phyloP scores from a whole-genome alignment of 257 asterid genomes.

The Solanum virginianum region DNA sequence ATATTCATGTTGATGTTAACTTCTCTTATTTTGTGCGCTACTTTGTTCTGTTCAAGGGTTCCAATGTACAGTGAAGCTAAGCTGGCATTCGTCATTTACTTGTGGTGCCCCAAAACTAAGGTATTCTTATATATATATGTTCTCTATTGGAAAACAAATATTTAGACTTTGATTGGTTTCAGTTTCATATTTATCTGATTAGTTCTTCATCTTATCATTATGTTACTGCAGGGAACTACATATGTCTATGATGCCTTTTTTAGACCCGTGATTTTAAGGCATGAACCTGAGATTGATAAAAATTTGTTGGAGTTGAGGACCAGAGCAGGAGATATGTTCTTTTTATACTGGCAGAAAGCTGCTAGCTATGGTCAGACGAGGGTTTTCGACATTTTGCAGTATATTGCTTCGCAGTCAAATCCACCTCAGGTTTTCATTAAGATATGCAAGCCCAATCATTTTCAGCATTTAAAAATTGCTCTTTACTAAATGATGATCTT shows the following conservation, averaged over 20 bases:
- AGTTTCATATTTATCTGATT: not conserved
- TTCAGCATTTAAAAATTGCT: not conserved
- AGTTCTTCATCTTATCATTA: not conserved
- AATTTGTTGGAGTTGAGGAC: slow-evolving; percentile 59
- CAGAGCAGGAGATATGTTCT: slow-evolving; percentile 75
- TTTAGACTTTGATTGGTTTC: not conserved
- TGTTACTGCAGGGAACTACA: slow-evolving; percentile 69
- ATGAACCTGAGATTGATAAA: slow-evolving; percentile 87
- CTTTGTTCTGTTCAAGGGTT: slow-evolving; percentile 40
- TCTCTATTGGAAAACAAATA: not conserved
- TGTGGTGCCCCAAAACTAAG: slow-evolving; percentile 96
- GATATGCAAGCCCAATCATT: not conserved
- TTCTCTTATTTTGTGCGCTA: not conserved
- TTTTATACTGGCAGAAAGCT: slow-evolving; percentile 49
- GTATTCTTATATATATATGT: slow-evolving; percentile 15
- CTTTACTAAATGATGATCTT: not conserved
- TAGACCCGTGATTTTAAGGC: slow-evolving; percentile 69
- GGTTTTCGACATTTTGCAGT: slow-evolving; percentile 67
- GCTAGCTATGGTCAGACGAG: slow-evolving; percentile 73
- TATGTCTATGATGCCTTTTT: slow-evolving; percentile 88
- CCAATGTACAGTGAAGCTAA: slow-evolving; percentile 98
- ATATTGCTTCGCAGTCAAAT: slow-evolving; percentile 70
- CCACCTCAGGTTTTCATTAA: slow-evolving; percentile 47
- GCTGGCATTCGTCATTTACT: slow-evolving; percentile 84
- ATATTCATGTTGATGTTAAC: not conserved